phyloP scores from a whole-genome alignment of 2,329 filamentous ascomycete genomes.

The Polychaeton citri region DNA sequence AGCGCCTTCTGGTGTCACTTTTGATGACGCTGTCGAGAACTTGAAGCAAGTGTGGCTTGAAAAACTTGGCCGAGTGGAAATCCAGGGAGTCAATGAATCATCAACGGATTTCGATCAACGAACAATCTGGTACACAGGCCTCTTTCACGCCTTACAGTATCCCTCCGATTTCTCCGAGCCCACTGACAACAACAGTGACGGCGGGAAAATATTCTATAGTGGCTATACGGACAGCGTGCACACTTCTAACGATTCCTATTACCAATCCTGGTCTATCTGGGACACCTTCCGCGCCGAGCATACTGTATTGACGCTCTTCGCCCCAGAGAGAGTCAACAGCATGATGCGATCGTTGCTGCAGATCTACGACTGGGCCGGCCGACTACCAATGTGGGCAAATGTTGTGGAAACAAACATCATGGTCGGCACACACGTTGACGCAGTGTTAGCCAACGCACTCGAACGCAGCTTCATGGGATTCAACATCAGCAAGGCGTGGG shows the following conservation, averaged over 20 bases:
- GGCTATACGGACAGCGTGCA: constrained; percentile 36
- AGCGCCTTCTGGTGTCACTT: constrained; percentile 22
- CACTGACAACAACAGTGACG: constrained; percentile 9
- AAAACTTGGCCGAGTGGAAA: constrained; percentile 30
- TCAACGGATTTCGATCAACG: constrained; percentile 29
- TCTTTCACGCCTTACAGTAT: constrained; percentile 36
- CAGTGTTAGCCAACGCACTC: constrained; percentile 35
- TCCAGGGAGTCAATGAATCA: constrained; percentile 31
- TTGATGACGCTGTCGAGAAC: constrained; percentile 28
- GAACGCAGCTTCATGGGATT: constrained; percentile 30
- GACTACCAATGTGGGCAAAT: constrained; percentile 38
- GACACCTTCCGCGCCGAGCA: constrained; percentile 38
- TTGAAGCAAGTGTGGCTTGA: constrained; percentile 33
- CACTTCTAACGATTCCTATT: constrained; percentile 31
- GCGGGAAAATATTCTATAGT: constrained; percentile 27
- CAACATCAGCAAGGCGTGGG: constrained; percentile 31
- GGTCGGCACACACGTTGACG: constrained; percentile 37
- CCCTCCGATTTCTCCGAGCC: constrained; percentile 37
- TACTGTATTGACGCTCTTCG: constrained; percentile 32
- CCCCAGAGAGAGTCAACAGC: constrained; percentile 32
- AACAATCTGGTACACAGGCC: constrained; percentile 33
- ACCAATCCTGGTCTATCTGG: constrained; percentile 40
- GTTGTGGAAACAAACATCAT: constrained; percentile 39
- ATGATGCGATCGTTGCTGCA: constrained; percentile 35
- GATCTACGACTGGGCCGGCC: constrained; percentile 35